Evolutionary conservation across 345 rosid species (phyloP).

Genomic region (Punica granatum): DNA sequence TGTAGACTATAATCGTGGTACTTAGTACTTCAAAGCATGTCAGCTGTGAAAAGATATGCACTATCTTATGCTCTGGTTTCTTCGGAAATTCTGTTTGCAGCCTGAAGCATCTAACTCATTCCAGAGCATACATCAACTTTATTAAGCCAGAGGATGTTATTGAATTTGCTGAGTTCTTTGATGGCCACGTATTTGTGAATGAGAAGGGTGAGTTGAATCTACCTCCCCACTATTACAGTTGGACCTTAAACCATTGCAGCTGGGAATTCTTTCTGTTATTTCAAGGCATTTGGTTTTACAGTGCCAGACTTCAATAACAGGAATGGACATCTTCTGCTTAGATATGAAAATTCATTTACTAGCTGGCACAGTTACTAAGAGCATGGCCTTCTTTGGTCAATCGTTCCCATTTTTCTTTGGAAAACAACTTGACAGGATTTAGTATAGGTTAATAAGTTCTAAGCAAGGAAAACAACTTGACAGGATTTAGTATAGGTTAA

Average conservation of each 20-base stretch:
- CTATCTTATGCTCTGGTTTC: slow-evolving; percentile 1
- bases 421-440: neutral
- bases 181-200: slow-evolving; percentile 66
- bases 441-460: neutral
- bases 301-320: neutral
- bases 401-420: neutral
- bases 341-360: neutral
- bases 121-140: slow-evolving; percentile 64
- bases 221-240: neutral
- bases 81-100: slow-evolving; percentile 30
- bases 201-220: slow-evolving; percentile 53
- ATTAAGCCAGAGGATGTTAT: slow-evolving; percentile 49
- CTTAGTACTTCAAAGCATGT: neutral
- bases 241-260: neutral
- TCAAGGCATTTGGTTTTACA: neutral
- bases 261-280: neutral
- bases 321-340: neutral
- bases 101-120: slow-evolving; percentile 46
- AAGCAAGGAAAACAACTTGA: too few species aligned
- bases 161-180: slow-evolving; percentile 65
- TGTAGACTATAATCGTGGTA: neutral
- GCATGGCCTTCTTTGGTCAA: neutral
- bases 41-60: neutral
- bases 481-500: too few species aligned
- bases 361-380: neutral